phyloP scores from a whole-genome alignment of 108 stramenopile genomes.

The Fragilariopsis cylindrus region DNA sequence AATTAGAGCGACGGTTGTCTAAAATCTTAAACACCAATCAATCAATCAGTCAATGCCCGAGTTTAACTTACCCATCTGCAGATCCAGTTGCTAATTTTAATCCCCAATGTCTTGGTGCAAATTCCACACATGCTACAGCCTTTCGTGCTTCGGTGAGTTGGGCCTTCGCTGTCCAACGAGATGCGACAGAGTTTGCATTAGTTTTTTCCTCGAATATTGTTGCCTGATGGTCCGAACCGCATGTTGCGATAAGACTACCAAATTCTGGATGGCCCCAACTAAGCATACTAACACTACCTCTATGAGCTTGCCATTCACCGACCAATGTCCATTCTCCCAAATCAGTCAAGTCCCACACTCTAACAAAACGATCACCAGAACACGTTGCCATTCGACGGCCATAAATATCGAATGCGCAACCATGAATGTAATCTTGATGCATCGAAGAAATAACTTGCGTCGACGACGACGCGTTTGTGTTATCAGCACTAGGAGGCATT shows the following conservation, averaged over 20 bases:
- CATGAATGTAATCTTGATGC: conserved; percentile 78
- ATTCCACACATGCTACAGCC: conserved; percentile 84
- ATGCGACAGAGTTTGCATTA: conserved; percentile 33
- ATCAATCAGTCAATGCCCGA: conserved; percentile 13
- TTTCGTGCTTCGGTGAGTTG: conserved; percentile 80
- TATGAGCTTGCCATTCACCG: conserved; percentile 85
- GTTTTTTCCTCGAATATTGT: conserved; percentile 91
- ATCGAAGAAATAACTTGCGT: conserved; percentile 33
- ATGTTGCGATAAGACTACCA: conserved; percentile 92
- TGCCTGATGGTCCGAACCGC: conserved; percentile 84
- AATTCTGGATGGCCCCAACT: conserved; percentile 96
- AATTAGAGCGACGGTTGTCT: background rate
- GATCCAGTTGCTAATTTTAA: conserved; percentile 86
- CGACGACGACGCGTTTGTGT: conserved; percentile 8
- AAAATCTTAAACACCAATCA: no score
- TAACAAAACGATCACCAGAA: conserved; percentile 83
- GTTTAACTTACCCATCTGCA: conserved; percentile 86
- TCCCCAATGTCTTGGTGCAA: conserved; percentile 91
- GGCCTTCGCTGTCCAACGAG: conserved; percentile 82
- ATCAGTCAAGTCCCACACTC: conserved; percentile 86
- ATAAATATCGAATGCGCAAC: conserved; percentile 89
- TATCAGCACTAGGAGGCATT: background rate
- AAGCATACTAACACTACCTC: conserved; percentile 79
- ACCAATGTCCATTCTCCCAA: conserved; percentile 70
- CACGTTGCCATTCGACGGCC: conserved; percentile 95